phyloP scores from a whole-genome alignment of 1,284 basidiomycete species.

The Rhodotorula sp. region DNA sequence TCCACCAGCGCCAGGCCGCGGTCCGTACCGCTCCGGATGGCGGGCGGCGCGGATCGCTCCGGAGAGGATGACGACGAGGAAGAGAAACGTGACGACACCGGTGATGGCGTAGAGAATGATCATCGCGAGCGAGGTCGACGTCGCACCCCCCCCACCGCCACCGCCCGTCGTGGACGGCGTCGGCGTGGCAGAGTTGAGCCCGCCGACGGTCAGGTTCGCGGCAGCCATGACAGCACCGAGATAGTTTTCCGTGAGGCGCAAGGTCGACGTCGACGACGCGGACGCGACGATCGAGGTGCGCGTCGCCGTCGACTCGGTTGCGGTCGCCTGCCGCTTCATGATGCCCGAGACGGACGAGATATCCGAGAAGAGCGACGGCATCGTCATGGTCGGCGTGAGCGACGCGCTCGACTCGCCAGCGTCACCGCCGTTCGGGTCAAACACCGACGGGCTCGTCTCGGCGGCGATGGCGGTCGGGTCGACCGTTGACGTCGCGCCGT shows the following conservation, averaged over 20 bases:
- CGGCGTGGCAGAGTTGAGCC: constrained; percentile 7
- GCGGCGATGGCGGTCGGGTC: neutral
- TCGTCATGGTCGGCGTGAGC: neutral
- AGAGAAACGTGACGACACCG: constrained; percentile 72
- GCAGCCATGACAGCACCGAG: constrained; percentile 39
- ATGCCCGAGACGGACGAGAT: constrained; percentile 1
- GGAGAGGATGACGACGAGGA: constrained; percentile 69
- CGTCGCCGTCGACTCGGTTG: neutral
- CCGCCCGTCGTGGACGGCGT: neutral
- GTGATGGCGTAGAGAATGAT: constrained; percentile 46
- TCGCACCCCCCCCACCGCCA: constrained; percentile 7
- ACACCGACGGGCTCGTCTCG: neutral
- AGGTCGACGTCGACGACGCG: constrained; percentile 4
- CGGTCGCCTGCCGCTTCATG: neutral
- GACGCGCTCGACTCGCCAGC: neutral
- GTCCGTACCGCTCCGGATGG: constrained; percentile 88
- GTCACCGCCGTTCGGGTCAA: constrained; percentile 4
- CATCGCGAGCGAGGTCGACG: constrained; percentile 73
- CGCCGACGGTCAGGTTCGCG: constrained; percentile 37
- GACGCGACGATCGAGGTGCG: neutral
- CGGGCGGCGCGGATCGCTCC: constrained; percentile 78
- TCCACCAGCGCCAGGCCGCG: constrained; percentile 55
- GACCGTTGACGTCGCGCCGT: neutral
- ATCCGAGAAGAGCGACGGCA: constrained; percentile 18
- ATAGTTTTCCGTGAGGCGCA: constrained; percentile 23